Conservation (phyloP, 495 filamentous ascomycete genomes). For the Penicillium daleae region DNA sequence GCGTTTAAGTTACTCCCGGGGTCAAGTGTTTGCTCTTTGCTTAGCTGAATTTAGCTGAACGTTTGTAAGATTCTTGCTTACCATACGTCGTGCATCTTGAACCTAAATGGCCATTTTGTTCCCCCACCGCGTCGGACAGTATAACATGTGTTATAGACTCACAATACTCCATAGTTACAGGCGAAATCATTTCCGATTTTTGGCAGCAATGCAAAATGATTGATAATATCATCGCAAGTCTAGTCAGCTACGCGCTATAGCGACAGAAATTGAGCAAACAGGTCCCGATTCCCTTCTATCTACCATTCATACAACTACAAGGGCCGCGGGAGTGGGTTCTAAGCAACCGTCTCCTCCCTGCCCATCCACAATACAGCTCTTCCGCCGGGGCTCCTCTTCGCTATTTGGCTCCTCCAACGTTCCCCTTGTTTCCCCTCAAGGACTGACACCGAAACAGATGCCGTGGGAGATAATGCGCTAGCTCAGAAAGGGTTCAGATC, state of each 20-base stretch:
- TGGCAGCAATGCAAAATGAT: constrained; percentile 35
- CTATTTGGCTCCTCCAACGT: constrained; percentile 40
- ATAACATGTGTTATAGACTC: too few relatives aligned
- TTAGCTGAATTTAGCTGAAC: neutral
- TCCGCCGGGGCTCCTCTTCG: constrained; percentile 40
- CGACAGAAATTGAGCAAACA: neutral
- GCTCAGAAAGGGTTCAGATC: constrained; percentile 44
- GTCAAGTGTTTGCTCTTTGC: neutral
- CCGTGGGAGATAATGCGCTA: constrained; percentile 26
- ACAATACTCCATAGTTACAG: too few relatives aligned
- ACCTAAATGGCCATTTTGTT: too few relatives aligned
- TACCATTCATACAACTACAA: neutral
- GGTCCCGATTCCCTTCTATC: neutral
- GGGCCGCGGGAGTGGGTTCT: neutral
- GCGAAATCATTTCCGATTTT: constrained; percentile 25
- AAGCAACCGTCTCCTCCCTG: neutral
- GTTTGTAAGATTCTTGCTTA: neutral
- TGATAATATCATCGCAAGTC: constrained; percentile 34
- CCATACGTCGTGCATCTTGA: neutral
- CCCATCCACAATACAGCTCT: constrained; percentile 40
- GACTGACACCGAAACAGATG: constrained; percentile 30
- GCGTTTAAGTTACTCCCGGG: neutral
- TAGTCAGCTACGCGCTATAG: constrained; percentile 10
- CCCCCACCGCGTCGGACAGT: too few relatives aligned
- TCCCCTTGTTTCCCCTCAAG: constrained; percentile 32